Conservation (phyloP, 495 filamentous ascomycete species). For the Lepidopterella palustris region DNA sequence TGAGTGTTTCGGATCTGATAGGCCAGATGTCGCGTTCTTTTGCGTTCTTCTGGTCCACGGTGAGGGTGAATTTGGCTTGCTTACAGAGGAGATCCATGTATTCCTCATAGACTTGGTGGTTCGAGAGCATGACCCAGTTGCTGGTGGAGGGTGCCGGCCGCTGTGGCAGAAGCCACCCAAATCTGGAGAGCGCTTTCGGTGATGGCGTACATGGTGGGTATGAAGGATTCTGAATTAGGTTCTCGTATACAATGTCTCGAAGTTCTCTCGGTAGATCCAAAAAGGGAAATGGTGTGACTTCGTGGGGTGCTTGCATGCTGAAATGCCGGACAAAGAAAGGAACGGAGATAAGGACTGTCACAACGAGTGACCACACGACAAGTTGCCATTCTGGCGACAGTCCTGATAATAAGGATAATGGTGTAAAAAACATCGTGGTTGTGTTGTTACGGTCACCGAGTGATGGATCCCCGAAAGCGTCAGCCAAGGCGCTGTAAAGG, state of each 20-base stretch:
- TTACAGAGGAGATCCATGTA: slow-evolving; percentile 24
- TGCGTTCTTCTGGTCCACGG: slow-evolving; percentile 17
- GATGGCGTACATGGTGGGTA: slow-evolving; percentile 11
- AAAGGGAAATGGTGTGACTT: slow-evolving; percentile 19
- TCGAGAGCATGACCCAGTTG: slow-evolving; percentile 21
- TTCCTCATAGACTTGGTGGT: slow-evolving; percentile 19
- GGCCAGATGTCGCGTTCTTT: slow-evolving; percentile 10
- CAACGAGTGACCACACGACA: neutral
- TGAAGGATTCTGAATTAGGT: slow-evolving; percentile 22
- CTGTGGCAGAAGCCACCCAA: slow-evolving; percentile 8
- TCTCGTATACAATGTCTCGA: slow-evolving; percentile 18
- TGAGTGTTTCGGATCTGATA: slow-evolving; percentile 12
- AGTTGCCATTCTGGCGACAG: neutral
- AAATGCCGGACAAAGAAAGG: neutral
- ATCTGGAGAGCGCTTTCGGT: neutral
- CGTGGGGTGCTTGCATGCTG: neutral
- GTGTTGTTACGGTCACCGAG: neutral
- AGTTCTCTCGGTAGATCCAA: slow-evolving; percentile 23
- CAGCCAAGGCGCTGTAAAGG: neutral
- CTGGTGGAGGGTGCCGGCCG: neutral
- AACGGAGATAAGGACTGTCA: neutral
- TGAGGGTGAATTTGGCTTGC: slow-evolving; percentile 19
- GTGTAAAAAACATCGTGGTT: neutral
- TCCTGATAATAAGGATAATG: neutral
- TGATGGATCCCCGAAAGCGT: neutral